Evolutionary conservation across 2,329 filamentous ascomycete species (phyloP), one percentile per base, ranked within the genome.

Genomic region (Lachnellula subtilissima): DNA sequence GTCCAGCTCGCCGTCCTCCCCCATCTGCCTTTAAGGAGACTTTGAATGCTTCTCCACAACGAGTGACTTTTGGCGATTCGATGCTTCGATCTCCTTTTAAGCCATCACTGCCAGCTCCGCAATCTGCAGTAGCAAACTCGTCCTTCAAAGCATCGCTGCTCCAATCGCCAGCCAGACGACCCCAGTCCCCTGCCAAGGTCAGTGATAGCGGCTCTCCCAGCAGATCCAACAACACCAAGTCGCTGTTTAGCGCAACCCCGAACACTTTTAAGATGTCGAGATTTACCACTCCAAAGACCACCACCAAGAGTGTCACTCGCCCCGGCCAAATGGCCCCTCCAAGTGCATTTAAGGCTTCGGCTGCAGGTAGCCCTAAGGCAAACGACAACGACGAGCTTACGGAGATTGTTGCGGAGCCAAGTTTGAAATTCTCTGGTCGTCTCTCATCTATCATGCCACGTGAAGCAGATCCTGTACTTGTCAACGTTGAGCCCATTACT

Each of bases 11-110:
- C 54, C 75, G 82, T 28, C 74, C 75, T 8, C 76, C 79, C 1
- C 64, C 75, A 5, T 80, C 81, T 1, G 78, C 82, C 0, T 75
- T 72, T 61, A 84, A 80, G 63, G 82, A 83, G 23, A 70, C 76
- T 0, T 72, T 85, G 67, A 81, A 76, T 59, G 81, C 79, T 1
- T 82, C 83, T 0, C 78, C 83, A 1, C 82, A 81, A 65, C 73
- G 75, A 37, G 66, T 74, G 11, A 52, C 57, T 8, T 51, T 69
- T 15, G 63, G 64, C 19, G 62, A 63, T 17, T 62, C 63, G 39
- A 53, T 67, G 51, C 55, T 66, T n/a, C 56, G 62, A 37, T 68
- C 67, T 1, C 66, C 68, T 22, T 67, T 70, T 57, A 70, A 67
- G 52, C 54, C 55, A 42, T 65, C 66, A 36, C 57, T 65, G 15